These are phyloP conservation scores for Aechmea fasciata DNA, from an alignment of 176 grass and related monocot genomes.

Conservation along the genomic window DNA sequence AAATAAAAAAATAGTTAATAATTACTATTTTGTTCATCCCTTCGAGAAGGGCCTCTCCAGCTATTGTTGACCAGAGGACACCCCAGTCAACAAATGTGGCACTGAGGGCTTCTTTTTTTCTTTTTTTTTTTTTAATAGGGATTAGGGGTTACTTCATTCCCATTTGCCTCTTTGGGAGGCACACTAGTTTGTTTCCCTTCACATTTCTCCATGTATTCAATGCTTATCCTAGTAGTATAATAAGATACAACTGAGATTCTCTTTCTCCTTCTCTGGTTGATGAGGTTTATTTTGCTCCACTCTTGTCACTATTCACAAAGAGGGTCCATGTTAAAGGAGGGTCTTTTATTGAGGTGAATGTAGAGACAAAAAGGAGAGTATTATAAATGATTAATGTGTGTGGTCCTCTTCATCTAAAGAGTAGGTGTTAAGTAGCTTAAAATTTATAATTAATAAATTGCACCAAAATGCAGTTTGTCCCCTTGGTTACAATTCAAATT, in stretches of 20 bases:
- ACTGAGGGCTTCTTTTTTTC: background rate
- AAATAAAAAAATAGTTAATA: too few species aligned
- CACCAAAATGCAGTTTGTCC: background rate
- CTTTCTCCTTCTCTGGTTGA: slow-evolving; percentile 20
- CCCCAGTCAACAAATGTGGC: slow-evolving; percentile 28
- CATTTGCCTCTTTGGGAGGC: slow-evolving; percentile 21
- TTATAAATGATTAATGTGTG: background rate
- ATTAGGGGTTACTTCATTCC: slow-evolving; percentile 4
- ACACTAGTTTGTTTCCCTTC: slow-evolving; percentile 25
- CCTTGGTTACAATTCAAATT: background rate
- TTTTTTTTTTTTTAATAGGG: background rate
- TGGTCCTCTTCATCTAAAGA: background rate
- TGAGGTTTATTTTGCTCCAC: slow-evolving; percentile 13
- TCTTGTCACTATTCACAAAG: background rate
- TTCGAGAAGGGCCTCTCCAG: background rate
- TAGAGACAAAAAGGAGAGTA: background rate
- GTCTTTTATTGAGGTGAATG: background rate
- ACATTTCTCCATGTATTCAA: slow-evolving; percentile 21
- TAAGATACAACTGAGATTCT: slow-evolving; percentile 26
- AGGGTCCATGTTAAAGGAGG: background rate
- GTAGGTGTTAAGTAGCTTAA: background rate
- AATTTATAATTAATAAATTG: background rate
- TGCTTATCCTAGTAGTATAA: slow-evolving; percentile 3
- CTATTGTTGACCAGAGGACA: background rate
- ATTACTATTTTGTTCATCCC: background rate